Base-by-base conservation (phyloP, 345 rosid genomes). In the Erucastrum elatum region DNA sequence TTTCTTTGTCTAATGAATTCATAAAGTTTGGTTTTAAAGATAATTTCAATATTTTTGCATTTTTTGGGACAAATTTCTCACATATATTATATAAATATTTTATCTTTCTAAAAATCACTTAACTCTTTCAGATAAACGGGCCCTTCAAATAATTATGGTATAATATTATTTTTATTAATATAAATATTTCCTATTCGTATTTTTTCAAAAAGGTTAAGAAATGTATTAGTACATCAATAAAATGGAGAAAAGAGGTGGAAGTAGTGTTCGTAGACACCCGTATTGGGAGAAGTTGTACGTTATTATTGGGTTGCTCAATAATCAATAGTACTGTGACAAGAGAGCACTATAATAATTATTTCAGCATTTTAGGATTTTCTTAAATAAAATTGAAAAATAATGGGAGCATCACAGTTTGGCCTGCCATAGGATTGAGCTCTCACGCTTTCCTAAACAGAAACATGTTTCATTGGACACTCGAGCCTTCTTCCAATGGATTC, bases 401-500 rank as follows among this genome's bases (percentile, higher is more conserved):
- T 12, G 5, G 2, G 55, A 46, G 64, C 70, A 69, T 69, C 75
- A 69, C 12, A 53, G 75, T 34, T 70, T 70, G 70, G 41, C 39
- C 75, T 69, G 80, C 35, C 74, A 62, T 15, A 68, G 37, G 75
- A 62, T 51, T 46, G 75, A 49, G 44, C 35, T 77, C 27, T 77
- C 71, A 15, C 76, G 67, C 60, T 55, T 77, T 64, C 76, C 76
- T 71, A 71, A 56, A 71, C 61, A 56, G 37, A 77, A 71, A 64
- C 77, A 72, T 72, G 69, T 78, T 78, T 78, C 73, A 78, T 66
- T 12, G 64, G 68, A 72, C 77, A 78, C 68, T 72, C 66, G 33
- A 76, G 74, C 61, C 71, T 70, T 77, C 34, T 51, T 71, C 60
- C 51, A 51, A 46, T 66, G 68, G 26, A 66, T 73, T 72, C 77